Base-by-base conservation (phyloP, 1,284 basidiomycete genomes). In the Ganoderma lingzhi region DNA sequence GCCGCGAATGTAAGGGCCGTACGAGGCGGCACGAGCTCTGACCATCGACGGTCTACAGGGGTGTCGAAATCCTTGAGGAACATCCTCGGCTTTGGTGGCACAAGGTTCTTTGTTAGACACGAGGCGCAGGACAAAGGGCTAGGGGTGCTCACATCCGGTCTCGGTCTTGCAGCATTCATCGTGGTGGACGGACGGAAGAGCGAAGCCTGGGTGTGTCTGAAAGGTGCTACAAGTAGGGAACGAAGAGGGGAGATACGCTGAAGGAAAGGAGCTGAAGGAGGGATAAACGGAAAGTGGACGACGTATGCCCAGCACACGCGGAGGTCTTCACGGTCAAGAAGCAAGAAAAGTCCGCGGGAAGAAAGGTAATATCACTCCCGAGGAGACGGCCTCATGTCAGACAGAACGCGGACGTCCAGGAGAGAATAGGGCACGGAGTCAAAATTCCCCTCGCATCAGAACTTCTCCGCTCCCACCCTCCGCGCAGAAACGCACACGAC, bases 1-100 rank as follows among this genome's bases (percentile, higher is more conserved):
- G 87, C 87, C 6, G 87, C 87, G 72, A 89, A 89, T 10, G 85
- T 87, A 71, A 89, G 80, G 2, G 84, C 87, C 35, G 85, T 81
- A 67, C 86, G 84, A 5, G 87, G 86, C 28, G 87, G 87, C 12
- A 88, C 80, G 64, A 88, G 78, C 53, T 88, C 84, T 14, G 88
- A 88, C 87, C 87, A 89, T 51, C 85, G 84, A 63, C 78, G 80
- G 30, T 76, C 74, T 17, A 70, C 69, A 69, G 72, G 73, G 56
- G 64, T 58, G 30, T 76, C 70, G 53, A 69, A 60, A 64, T 73
- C 72, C 42, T 72, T 68, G 68, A 72, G 70, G 62, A 58, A 68
- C 72, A 71, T 70, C 63, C 58, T 58, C 28, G 44, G 59, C 48
- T 67, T 69, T 64, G 56, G 55, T 62, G 59, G 61, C 41, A 45